Conservation (phyloP, 441 rosid genomes). For the Raphanus hybrid region DNA sequence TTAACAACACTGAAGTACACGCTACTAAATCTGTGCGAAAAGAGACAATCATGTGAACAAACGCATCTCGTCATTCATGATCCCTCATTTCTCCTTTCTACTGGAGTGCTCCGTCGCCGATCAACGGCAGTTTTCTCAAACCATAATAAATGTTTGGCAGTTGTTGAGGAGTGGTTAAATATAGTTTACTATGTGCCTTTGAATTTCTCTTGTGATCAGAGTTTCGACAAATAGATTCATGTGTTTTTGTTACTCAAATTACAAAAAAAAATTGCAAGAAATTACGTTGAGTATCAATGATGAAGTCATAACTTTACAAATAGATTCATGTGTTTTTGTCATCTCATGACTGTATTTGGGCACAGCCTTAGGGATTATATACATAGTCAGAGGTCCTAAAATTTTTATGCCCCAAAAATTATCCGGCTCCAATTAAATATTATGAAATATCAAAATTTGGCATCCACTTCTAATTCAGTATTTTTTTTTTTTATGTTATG, state of each 20-base stretch:
- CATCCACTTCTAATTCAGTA: conserved; percentile 6
- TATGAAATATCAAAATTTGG: background rate
- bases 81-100: background rate
- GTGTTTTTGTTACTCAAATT: background rate
- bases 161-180: background rate
- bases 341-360: too few species aligned
- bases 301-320: background rate
- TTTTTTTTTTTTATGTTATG: conserved; percentile 27
- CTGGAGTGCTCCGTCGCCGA: background rate
- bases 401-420: background rate
- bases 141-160: background rate
- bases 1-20: background rate
- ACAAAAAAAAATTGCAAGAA: background rate
- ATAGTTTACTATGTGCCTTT: background rate
- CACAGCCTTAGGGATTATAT: too few species aligned
- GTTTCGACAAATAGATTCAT: background rate
- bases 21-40: background rate
- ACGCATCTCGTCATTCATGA: background rate
- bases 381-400: too few species aligned
- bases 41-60: background rate
- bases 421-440: too few species aligned
- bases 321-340: too few species aligned
- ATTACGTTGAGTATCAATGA: background rate
- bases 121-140: background rate
- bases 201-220: background rate